Evolutionary conservation across 2,329 filamentous ascomycete species (phyloP), one percentile per base, ranked within the genome.

Genomic region (Leptoxyphium fumago): DNA sequence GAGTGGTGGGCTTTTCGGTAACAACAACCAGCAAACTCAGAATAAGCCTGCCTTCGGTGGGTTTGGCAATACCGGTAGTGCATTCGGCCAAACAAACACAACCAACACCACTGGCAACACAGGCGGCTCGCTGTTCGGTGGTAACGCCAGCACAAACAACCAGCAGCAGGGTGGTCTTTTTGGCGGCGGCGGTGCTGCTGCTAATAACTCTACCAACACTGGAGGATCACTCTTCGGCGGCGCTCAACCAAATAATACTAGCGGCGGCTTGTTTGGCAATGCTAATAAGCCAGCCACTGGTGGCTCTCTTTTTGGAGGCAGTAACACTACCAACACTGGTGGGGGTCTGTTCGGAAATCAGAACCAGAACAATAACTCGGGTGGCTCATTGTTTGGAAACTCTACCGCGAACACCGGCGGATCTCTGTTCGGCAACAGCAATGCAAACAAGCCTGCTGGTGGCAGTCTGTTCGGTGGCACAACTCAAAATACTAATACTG

Each of bases 401-500:
- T 13, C 38, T 18, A 18, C 38, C 10, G 17, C 13, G 5, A 44
- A 46, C 21, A 44, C 41, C 11, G 46, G 49, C 18, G 43, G 38
- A 36, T 51, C 49, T 1, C 39, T 53, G 14, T 53, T 53, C 40
- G 51, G 51, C 5, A 43, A 32, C 41, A 30, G 10, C 51, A 60
- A 43, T 40, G 42, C 29, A 57, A 50, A 13, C 55, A 69, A 74
- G 52, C 66, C 70, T 44, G 62, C 64, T 38, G 65, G 66, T 39
- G 60, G 65, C 40, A 63, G 67, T 29, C 58, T 75, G 11, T 74
- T 75, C 42, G 69, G 69, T 17, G 52, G 52, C 40, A 55, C 48
- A 10, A 50, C 51, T 43, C 67, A 61, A 50, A 71, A 75, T 51
- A 68, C 66, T 41, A 56, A 48, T 29, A 49, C 57, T 39, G 50